Base-by-base conservation (phyloP, 257 asterid species). In the Scutellaria baicalensis region DNA sequence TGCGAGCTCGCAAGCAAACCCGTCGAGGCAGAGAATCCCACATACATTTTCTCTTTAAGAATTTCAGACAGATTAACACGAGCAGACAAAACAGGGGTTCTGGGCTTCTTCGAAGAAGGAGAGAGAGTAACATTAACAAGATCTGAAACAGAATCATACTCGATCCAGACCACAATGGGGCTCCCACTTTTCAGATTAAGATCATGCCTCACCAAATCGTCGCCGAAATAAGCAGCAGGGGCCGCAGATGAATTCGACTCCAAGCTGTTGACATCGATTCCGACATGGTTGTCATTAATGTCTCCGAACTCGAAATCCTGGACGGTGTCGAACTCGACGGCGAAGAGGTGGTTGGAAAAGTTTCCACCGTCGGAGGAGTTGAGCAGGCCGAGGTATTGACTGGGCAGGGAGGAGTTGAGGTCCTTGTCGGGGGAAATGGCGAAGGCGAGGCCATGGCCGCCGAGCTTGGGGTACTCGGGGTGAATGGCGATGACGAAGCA, bases 381-480 rank as follows among this genome's bases (percentile, higher is more conserved):
- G 59, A 89, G 77, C 27, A 89, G 75, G 56, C 94, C 94, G 14
- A 89, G 84, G 75, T 85, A 89, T 74, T 87, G 92, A 66, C 92
- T 83, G 4, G 96, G 94, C 0, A 72, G 84, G 12, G 87, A 78
- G 0, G 84, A 40, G 27, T 39, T 49, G 16, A 87, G 75, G 3
- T 75, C 75, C 45, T 62, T 65, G 39, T 84, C 27, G 2, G 84
- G 79, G 0, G 92, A 63, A 8, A 87, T 72, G 0, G 85, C 47
- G 75, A 89, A 89, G 6, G 96, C 96, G n/a, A 89, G 52, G 23
- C 96, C 96, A 55, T 86, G 88, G 69, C 92, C 94, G n/a, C 90
- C 94, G 58, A 85, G 86, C 4, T 76, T 83, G 9, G 88, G 84
- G 72, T 83, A 84, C 78, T 87, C 90, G 0, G 96, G 96, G 1